Percentiles rank a stretch among this genome's conserved stretches.
Evolutionary conservation across 257 asterid genomes (phyloP).

Genomic region (Penstemon eatonii): DNA sequence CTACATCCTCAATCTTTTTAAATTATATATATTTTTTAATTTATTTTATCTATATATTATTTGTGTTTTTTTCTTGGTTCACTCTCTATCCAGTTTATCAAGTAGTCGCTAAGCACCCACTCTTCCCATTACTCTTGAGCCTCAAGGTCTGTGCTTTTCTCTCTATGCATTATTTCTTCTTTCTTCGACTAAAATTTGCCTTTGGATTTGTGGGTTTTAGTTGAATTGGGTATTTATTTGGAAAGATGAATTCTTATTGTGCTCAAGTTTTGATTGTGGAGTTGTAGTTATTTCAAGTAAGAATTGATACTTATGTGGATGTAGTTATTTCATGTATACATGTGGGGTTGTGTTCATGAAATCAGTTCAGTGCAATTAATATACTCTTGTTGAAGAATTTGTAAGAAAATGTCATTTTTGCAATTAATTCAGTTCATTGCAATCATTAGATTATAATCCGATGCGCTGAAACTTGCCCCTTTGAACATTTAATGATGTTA

Average conservation of each 20-base stretch:
- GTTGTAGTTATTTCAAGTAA: conserved; percentile 16
- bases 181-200: background rate
- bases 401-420: background rate
- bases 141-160: conserved; percentile 44
- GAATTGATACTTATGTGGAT: conserved; percentile 13
- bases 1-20: conserved; percentile 43
- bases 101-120: conserved; percentile 41
- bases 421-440: background rate
- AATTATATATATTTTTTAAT: conserved; percentile 15
- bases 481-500: conserved; percentile 13
- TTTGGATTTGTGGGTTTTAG: conserved; percentile 22
- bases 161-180: conserved; percentile 6
- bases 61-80: conserved; percentile 39
- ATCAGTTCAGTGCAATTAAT: background rate
- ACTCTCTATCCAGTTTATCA: conserved; percentile 47
- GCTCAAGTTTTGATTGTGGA: conserved; percentile 25
- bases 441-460: background rate
- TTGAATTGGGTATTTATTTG: conserved; percentile 16
- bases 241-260: background rate
- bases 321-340: background rate
- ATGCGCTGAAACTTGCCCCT: background rate
- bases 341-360: background rate
- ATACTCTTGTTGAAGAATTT: conserved; percentile 14
- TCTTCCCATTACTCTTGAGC: conserved; percentile 39
- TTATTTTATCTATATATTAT: conserved; percentile 9